Evolutionary conservation across 2,329 filamentous ascomycete species (phyloP).

Genomic region (Zymoseptoria crescenta): DNA sequence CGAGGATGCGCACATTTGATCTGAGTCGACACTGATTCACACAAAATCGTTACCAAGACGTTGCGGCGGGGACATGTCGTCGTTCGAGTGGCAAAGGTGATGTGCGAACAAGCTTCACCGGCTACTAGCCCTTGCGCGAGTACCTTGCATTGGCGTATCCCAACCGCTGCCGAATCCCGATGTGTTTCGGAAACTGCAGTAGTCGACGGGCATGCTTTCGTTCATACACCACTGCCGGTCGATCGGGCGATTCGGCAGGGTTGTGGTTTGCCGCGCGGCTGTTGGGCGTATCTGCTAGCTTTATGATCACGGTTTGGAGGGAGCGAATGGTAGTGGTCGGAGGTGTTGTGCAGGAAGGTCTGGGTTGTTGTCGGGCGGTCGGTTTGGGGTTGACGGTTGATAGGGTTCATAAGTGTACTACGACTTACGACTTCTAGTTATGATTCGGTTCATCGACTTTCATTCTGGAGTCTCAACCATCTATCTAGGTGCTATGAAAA

Average conservation of each 20-base stretch:
- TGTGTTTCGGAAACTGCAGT: slow-evolving; percentile 15
- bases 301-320: not conserved
- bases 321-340: not conserved
- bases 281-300: not conserved
- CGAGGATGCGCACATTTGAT: slow-evolving; percentile 3
- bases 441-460: no score
- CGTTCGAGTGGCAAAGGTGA: slow-evolving; percentile 5
- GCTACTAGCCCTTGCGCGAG: slow-evolving; percentile 15
- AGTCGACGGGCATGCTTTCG: slow-evolving; percentile 7
- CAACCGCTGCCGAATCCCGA: slow-evolving; percentile 4
- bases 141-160: slow-evolving; percentile 20
- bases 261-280: not conserved
- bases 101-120: slow-evolving; percentile 22
- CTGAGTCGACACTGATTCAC: not conserved
- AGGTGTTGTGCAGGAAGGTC: not conserved
- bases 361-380: no score
- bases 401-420: no score
- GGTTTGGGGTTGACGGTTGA: no score
- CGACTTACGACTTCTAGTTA: no score
- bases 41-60: not conserved
- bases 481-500: no score
- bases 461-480: no score
- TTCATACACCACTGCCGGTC: slow-evolving; percentile 7
- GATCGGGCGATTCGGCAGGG: slow-evolving; percentile 1
- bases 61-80: not conserved